Evolutionary conservation across 2,329 filamentous ascomycete species (phyloP), one percentile per base, ranked within the genome.

Genomic region (Xylaria sp.): DNA sequence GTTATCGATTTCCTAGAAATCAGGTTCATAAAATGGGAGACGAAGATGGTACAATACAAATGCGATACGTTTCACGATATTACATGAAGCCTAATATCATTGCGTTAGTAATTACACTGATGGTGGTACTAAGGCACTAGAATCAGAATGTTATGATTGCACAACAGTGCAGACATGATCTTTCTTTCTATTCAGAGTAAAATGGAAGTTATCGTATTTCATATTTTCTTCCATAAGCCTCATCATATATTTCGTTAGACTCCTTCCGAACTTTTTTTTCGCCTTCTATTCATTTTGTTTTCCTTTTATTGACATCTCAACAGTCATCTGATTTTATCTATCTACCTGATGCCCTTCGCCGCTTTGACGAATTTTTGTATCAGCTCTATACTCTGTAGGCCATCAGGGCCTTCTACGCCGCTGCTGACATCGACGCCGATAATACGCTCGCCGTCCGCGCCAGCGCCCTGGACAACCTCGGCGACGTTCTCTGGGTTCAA

Each of bases 341-440:
- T 38, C 57, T 83, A 87, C 76, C 84, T 81, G 66, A 88, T 82
- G 38, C 81, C 80, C 79, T 96, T 96, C 0, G 90, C 93, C 42
- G 89, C 89, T 77, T 88, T 87, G 48, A 98, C 85, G 80, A 99
- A 99, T 4, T 87, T 88, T 71, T 85, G 84, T 73, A 99, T 98
- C 83, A 92, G 97, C 20, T 89, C 87, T 66, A 95, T 75, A 79
- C 90, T 92, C 81, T 99, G 96, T 77, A 89, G 84, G 2, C 94
- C 95, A 74, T 91, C 87, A 42, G 89, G 85, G 76, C 93, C 90
- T 81, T 98, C 96, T 2, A 99, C 94, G 0, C 97, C 97, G 76
- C 93, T 97, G 80, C 94, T 97, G 23, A 97, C 93, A 83, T 99
- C 96, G 3, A 99, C 92, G 1, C 91, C 94, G 40, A 94, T 83